Evolutionary conservation across 345 rosid species (phyloP).

Genomic region (Rhodamnia rubescens): DNA sequence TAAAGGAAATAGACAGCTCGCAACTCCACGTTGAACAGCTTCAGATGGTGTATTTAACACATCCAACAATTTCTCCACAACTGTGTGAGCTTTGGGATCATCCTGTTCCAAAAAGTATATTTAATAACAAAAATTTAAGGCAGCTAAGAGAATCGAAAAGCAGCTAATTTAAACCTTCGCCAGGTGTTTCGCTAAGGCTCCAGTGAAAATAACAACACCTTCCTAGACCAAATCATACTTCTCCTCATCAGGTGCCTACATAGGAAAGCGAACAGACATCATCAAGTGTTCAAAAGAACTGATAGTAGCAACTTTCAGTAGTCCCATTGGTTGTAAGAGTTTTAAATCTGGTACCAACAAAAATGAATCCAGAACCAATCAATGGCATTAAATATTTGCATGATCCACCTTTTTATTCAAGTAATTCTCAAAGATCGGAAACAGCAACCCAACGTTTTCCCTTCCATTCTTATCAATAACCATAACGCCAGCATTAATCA

Average conservation of each 20-base stretch:
- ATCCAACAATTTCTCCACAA: constrained; percentile 91
- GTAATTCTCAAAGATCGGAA: constrained; percentile 94
- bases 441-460: constrained; percentile 79
- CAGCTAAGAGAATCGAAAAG: background rate
- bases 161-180: constrained; percentile 44
- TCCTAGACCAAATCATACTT: constrained; percentile 94
- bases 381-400: background rate
- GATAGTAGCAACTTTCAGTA: background rate
- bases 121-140: background rate
- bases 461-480: constrained; percentile 90
- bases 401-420: constrained; percentile 70
- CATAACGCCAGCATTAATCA: constrained; percentile 94
- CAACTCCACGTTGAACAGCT: constrained; percentile 97
- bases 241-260: constrained; percentile 84
- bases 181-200: constrained; percentile 90
- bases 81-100: constrained; percentile 90
- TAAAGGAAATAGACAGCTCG: constrained; percentile 80
- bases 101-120: constrained; percentile 34
- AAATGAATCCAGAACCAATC: background rate
- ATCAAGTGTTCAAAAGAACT: background rate
- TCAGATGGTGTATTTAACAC: constrained; percentile 96
- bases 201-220: constrained; percentile 95
- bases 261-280: background rate
- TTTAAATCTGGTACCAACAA: background rate
- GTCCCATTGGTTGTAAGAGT: background rate